Percentiles rank a stretch among this genome's conserved stretches.
Conservation (phyloP, 108 stramenopile species). For the Nitzschia putrida region DNA sequence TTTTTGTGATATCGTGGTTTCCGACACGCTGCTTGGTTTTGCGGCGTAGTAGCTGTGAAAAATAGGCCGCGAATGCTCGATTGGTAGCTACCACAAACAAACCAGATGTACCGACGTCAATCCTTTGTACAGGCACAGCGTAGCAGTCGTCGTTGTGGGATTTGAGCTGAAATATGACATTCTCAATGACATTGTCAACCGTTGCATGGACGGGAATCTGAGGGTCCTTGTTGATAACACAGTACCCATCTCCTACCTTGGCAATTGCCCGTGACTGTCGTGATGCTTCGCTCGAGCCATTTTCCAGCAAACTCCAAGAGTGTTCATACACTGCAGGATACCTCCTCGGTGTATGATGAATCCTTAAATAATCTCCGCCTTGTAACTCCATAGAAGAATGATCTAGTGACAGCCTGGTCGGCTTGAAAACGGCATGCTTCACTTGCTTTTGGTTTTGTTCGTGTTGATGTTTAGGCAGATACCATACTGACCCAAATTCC, state of each 20-base stretch:
- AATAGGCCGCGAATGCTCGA: constrained; percentile 79
- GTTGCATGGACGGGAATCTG: constrained; percentile 79
- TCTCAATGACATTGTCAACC: constrained; percentile 85
- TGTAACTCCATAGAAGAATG: constrained; percentile 45
- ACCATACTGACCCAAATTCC: constrained; percentile 70
- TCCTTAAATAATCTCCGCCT: constrained; percentile 73
- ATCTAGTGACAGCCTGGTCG: constrained; percentile 50
- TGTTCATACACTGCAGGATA: constrained; percentile 63
- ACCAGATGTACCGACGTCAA: constrained; percentile 85
- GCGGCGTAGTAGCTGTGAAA: constrained; percentile 67
- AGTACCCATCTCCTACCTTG: constrained; percentile 49
- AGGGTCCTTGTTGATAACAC: constrained; percentile 75
- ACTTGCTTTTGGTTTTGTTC: constrained; percentile 23
- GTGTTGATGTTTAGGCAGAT: constrained; percentile 43
- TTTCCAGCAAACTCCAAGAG: no score
- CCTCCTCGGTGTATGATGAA: constrained; percentile 77
- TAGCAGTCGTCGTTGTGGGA: constrained; percentile 39
- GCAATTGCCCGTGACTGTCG: constrained; percentile 46
- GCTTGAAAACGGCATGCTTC: constrained; percentile 44
- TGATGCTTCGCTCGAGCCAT: no score
- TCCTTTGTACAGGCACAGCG: constrained; percentile 67
- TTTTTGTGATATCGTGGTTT: constrained; percentile 53
- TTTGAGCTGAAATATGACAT: constrained; percentile 52
- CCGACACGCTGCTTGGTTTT: constrained; percentile 47
- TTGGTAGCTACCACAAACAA: constrained; percentile 77